A percentile compares a stretch with the other conserved stretches of the same genome.
Evolutionary conservation across 371 early-diverging fungal species (phyloP).

Genomic region (Mortierella sp.): DNA sequence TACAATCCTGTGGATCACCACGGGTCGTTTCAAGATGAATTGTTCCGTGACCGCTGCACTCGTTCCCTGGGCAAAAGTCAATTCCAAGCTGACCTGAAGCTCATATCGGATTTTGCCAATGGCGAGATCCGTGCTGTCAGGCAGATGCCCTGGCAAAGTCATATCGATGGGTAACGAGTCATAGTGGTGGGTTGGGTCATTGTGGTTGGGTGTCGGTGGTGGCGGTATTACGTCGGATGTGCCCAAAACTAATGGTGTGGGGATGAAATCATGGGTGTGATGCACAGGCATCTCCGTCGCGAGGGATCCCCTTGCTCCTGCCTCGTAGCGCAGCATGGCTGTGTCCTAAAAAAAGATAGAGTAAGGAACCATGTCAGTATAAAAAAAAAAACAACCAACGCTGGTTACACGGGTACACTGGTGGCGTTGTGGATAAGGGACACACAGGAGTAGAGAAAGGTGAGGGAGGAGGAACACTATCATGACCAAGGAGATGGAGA

Average conservation of each 20-base stretch:
- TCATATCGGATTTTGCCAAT: constrained; percentile 52
- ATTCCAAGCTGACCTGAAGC: constrained; percentile 36
- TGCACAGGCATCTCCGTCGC: constrained; percentile 47
- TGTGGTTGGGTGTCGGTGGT: not conserved
- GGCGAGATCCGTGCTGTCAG: constrained; percentile 27
- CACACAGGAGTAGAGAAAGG: not conserved
- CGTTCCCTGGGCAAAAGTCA: constrained; percentile 36
- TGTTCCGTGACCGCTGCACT: constrained; percentile 19
- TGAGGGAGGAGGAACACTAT: not conserved
- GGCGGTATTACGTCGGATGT: not conserved
- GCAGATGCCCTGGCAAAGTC: constrained; percentile 44
- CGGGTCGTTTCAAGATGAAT: constrained; percentile 34
- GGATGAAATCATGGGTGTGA: constrained; percentile 46
- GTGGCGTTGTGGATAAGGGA: no score
- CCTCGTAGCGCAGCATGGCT: constrained; percentile 43
- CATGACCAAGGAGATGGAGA: not conserved
- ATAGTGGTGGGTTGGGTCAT: constrained; percentile 11
- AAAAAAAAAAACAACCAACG: no score
- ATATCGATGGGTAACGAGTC: constrained; percentile 41
- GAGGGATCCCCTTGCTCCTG: constrained; percentile 17
- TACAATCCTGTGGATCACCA: constrained; percentile 43
- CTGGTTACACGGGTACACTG: no score
- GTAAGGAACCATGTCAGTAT: no score
- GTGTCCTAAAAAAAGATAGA: constrained; percentile 30
- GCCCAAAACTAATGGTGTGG: constrained; percentile 36